Percentiles rank a stretch among this genome's conserved stretches.
These are phyloP conservation scores for Pythium rhizo-oryzae DNA, from an alignment of 352 stramenopile species.

Conservation along the genomic window DNA sequence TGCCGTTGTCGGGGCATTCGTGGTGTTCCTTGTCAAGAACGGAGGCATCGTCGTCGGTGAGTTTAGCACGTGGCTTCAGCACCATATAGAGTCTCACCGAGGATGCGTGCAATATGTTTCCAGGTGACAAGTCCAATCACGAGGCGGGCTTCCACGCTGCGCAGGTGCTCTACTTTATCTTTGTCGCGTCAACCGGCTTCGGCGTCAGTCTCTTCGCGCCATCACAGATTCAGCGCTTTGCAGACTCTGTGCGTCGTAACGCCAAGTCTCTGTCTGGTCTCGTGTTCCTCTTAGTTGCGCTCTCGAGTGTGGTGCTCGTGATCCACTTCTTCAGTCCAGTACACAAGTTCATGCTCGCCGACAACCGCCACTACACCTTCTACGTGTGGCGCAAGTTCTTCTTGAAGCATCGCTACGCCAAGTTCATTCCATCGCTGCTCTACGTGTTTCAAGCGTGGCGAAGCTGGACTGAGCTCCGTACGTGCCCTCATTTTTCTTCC, in stretches of 20 bases:
- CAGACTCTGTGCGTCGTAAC: conserved; percentile 38
- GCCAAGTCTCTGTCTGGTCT: conserved; percentile 36
- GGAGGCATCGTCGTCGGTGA: conserved; percentile 82
- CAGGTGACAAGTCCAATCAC: conserved; percentile 87
- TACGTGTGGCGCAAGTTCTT: conserved; percentile 92
- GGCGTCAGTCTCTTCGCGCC: conserved; percentile 48
- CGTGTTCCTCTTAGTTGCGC: conserved; percentile 34
- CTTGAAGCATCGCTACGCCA: conserved; percentile 65
- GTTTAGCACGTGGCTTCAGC: neutral
- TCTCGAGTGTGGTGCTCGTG: conserved; percentile 32
- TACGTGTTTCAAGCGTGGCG: conserved; percentile 74
- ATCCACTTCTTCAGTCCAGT: conserved; percentile 74
- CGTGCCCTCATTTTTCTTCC: conserved; percentile 12
- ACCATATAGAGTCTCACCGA: too few species aligned
- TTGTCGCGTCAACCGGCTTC: conserved; percentile 66
- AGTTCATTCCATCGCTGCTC: conserved; percentile 58
- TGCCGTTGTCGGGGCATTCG: conserved; percentile 54
- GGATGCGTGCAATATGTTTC: neutral
- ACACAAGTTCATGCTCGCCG: conserved; percentile 91
- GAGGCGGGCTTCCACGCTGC: conserved; percentile 71
- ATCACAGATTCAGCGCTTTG: conserved; percentile 39
- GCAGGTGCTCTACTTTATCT: conserved; percentile 79
- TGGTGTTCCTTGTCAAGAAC: conserved; percentile 70
- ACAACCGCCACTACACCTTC: conserved; percentile 94
- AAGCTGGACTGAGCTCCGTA: conserved; percentile 70